Evolutionary conservation across 768 basidiomycete species (phyloP).

Genomic region (Suillus variegatus): DNA sequence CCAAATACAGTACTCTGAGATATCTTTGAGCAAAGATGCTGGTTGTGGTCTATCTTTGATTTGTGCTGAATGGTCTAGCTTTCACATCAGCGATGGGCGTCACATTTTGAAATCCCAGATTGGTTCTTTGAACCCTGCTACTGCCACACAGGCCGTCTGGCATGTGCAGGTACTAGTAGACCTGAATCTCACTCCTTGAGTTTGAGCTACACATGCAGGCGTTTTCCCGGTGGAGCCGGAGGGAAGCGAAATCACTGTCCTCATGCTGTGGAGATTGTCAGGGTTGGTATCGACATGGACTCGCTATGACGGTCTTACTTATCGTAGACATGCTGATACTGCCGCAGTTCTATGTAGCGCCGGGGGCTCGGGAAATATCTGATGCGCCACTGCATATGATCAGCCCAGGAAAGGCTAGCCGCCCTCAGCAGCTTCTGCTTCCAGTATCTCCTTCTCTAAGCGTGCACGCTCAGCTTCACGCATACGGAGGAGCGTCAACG

Average conservation of each 20-base stretch:
- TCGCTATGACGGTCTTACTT: background rate
- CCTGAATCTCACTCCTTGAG: background rate
- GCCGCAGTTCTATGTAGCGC: background rate
- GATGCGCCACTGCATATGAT: background rate
- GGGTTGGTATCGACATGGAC: background rate
- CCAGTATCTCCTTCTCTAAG: slow-evolving; percentile 74
- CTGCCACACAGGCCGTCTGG: too few relatives aligned
- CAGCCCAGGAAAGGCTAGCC: background rate
- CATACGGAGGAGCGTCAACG: slow-evolving; percentile 76
- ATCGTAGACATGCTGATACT: background rate
- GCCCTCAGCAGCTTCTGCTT: slow-evolving; percentile 57
- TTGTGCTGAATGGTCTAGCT: background rate
- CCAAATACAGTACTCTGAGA: background rate
- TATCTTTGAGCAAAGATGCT: background rate
- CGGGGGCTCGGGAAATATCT: background rate
- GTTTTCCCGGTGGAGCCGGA: background rate
- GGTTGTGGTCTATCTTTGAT: background rate
- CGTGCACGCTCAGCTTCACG: slow-evolving; percentile 79
- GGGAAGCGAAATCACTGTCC: background rate
- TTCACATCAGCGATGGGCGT: background rate
- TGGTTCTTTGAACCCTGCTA: background rate
- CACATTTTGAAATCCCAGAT: background rate
- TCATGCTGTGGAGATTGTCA: background rate
- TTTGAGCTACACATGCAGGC: background rate
- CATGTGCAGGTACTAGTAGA: background rate